Percentiles rank a stretch among this genome's conserved stretches.
Conservation (phyloP, 768 basidiomycete species). For the Guyanaporus albipodus region DNA sequence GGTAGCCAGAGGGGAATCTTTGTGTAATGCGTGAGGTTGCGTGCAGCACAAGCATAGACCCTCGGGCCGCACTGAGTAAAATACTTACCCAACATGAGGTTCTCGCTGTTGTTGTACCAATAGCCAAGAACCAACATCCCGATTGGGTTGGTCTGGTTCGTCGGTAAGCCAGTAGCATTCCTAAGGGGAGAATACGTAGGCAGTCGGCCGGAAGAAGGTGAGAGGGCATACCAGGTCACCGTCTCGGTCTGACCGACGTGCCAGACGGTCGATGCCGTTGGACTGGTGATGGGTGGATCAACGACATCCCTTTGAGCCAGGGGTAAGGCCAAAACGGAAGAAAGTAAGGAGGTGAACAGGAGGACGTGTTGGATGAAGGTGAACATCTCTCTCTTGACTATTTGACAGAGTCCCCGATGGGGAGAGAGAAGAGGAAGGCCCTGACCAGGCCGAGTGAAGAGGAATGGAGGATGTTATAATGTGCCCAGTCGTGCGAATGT, state of each 20-base stretch:
- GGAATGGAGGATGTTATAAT: no score
- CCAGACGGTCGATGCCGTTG: constrained; percentile 42
- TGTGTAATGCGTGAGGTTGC: no score
- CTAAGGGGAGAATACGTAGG: constrained; percentile 30
- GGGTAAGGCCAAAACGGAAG: constrained; percentile 30
- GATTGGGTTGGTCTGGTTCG: constrained; percentile 26
- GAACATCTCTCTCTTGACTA: constrained; percentile 15
- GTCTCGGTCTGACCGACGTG: constrained; percentile 39
- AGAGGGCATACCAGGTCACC: constrained; percentile 45
- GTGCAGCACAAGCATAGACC: neutral
- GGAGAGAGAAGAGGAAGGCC: constrained; percentile 19
- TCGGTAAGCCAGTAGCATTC: constrained; percentile 22
- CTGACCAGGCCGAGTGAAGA: constrained; percentile 12
- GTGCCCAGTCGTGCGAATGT: no score
- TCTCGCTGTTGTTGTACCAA: constrained; percentile 27
- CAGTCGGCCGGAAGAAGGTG: constrained; percentile 22
- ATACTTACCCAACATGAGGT: constrained; percentile 29
- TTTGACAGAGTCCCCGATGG: neutral
- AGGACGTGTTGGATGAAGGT: constrained; percentile 26
- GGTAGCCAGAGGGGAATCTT: constrained; percentile 35
- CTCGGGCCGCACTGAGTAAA: neutral
- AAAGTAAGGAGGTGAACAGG: constrained; percentile 19
- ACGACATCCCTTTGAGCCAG: constrained; percentile 42
- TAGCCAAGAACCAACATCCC: constrained; percentile 32
- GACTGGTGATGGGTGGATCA: constrained; percentile 45